Evolutionary conservation across 805 yeast species (phyloP).

Genomic region (Starmerella khaoyaiensis): DNA sequence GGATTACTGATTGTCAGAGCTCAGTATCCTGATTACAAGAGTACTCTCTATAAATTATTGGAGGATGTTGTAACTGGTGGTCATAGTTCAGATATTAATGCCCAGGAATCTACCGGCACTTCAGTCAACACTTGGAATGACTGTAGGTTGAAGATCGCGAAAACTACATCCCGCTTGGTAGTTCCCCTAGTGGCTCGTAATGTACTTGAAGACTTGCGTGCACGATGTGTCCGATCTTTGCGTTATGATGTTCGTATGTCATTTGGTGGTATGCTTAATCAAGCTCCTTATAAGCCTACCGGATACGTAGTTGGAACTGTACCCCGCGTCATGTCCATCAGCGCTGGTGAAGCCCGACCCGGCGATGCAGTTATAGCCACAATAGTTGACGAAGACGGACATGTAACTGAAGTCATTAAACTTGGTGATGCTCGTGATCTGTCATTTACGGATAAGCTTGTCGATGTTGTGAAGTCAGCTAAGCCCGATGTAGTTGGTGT

Average conservation of each 20-base stretch:
- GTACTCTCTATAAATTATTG: slow-evolving; percentile 30
- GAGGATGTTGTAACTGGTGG: slow-evolving; percentile 20
- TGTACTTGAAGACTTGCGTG: slow-evolving; percentile 69
- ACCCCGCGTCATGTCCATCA: slow-evolving; percentile 70
- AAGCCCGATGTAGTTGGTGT: slow-evolving; percentile 87
- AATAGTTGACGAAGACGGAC: slow-evolving; percentile 66
- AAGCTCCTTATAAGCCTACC: slow-evolving; percentile 82
- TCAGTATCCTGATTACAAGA: slow-evolving; percentile 36
- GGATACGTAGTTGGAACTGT: slow-evolving; percentile 66
- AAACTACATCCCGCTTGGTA: slow-evolving; percentile 52
- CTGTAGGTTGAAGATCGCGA: slow-evolving; percentile 54
- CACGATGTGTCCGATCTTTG: slow-evolving; percentile 59
- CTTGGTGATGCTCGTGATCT: slow-evolving; percentile 57
- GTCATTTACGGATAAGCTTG: slow-evolving; percentile 54
- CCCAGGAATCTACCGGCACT: background rate
- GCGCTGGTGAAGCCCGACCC: slow-evolving; percentile 76
- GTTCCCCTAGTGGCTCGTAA: slow-evolving; percentile 56
- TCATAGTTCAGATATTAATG: no score
- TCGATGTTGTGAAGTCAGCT: slow-evolving; percentile 44
- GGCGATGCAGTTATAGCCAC: slow-evolving; percentile 80
- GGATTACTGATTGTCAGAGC: slow-evolving; percentile 61
- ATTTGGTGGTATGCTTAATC: slow-evolving; percentile 65
- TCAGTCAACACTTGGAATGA: slow-evolving; percentile 67
- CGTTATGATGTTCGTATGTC: slow-evolving; percentile 56
- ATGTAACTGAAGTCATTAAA: slow-evolving; percentile 61